Conservation (phyloP, 169 alveolate species). For the Eimeria tenella region DNA sequence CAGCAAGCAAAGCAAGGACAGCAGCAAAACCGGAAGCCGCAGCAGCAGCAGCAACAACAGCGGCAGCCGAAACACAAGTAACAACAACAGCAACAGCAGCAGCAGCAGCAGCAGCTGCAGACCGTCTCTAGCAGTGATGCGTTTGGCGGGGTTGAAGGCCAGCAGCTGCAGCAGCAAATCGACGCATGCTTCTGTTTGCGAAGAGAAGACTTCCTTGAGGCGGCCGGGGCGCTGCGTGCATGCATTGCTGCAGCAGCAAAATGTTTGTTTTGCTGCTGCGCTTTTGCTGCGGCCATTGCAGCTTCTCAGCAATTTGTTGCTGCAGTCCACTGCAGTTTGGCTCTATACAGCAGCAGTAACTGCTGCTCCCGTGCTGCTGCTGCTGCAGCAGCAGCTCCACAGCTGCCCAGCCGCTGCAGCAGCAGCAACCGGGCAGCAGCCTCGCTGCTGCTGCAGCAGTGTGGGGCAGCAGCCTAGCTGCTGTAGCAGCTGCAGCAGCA, state of each 20-base stretch:
- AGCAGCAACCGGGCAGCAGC: background rate
- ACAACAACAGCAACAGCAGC: background rate
- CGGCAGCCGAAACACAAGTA: background rate
- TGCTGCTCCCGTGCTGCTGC: constrained; percentile 4
- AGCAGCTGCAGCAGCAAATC: constrained; percentile 95
- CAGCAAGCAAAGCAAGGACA: background rate
- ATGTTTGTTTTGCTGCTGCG: background rate
- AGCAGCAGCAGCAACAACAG: constrained; percentile 37
- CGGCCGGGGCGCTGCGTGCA: too few species aligned
- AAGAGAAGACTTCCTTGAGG: background rate
- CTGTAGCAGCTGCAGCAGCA: constrained; percentile 20
- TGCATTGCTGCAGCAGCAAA: background rate
- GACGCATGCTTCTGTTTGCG: constrained; percentile 89
- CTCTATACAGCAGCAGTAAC: background rate
- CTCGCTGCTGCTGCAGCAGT: background rate
- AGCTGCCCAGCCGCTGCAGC: constrained; percentile 12
- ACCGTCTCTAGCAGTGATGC: constrained; percentile 62
- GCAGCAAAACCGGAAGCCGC: background rate
- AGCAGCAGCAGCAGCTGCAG: constrained; percentile 17
- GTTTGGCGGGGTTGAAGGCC: constrained; percentile 93
- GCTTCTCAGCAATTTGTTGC: background rate
- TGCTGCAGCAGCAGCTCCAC: background rate
- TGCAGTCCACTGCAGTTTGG: background rate
- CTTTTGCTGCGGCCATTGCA: background rate
- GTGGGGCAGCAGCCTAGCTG: background rate